phyloP scores from a whole-genome alignment of 139 green algal species.

The Coccomyxa sp. region DNA sequence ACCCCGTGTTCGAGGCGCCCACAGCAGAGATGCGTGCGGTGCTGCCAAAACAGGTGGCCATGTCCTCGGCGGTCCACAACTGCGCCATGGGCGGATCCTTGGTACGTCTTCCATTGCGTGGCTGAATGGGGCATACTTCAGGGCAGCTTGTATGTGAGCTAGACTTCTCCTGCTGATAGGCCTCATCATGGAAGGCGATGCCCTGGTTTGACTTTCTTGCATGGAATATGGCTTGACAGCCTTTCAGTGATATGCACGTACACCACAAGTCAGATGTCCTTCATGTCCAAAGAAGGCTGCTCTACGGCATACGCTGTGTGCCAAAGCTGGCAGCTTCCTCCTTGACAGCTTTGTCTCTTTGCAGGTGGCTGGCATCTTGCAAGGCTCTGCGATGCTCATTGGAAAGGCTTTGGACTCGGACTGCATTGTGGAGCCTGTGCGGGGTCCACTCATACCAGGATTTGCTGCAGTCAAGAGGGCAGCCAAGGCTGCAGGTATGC shows the following conservation, averaged over 20 bases:
- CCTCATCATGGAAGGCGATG: no score
- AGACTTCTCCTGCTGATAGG: neutral
- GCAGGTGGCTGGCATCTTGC: slow-evolving; percentile 76
- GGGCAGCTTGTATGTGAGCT: no score
- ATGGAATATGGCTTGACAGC: no score
- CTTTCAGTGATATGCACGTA: no score
- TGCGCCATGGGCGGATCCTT: slow-evolving; percentile 77
- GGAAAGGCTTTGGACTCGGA: slow-evolving; percentile 83
- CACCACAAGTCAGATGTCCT: no score
- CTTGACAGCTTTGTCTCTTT: no score
- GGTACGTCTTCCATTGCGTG: slow-evolving; percentile 33
- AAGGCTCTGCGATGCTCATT: slow-evolving; percentile 67
- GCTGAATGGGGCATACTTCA: no score
- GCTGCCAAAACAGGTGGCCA: slow-evolving; percentile 81
- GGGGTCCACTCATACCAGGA: slow-evolving; percentile 89
- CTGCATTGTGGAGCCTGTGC: slow-evolving; percentile 90
- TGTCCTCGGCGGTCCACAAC: slow-evolving; percentile 83
- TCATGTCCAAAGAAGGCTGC: no score
- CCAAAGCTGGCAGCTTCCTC: no score
- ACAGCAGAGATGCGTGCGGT: slow-evolving; percentile 92
- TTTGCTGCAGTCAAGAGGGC: slow-evolving; percentile 88
- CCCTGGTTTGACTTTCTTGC: no score
- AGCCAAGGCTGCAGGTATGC: slow-evolving; percentile 66
- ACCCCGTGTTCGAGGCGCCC: slow-evolving; percentile 90
- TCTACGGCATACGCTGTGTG: no score